phyloP scores from a whole-genome alignment of 768 basidiomycete species.

The Pluteus cervinus region DNA sequence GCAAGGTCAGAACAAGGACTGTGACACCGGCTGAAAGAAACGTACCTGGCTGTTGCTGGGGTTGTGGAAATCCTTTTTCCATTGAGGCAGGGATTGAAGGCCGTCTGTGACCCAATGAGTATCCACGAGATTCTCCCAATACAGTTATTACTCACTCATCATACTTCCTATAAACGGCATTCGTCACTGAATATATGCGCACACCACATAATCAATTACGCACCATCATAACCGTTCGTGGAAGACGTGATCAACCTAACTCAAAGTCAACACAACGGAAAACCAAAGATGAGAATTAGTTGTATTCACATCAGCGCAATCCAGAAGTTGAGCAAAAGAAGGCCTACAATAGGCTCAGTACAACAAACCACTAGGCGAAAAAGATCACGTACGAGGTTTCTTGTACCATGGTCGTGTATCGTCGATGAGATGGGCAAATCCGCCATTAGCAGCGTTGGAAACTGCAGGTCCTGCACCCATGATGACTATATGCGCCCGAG shows the following conservation, averaged over 20 bases:
- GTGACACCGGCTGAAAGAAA: no score
- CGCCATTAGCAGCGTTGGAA: constrained; percentile 18
- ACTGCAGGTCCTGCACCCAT: constrained; percentile 45
- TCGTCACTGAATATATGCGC: constrained; percentile 1
- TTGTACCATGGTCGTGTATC: constrained; percentile 52
- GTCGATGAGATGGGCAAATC: constrained; percentile 42
- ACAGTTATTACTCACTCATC: constrained; percentile 37
- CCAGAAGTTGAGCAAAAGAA: constrained; percentile 50
- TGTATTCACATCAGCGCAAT: constrained; percentile 44
- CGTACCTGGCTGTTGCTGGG: constrained; percentile 38
- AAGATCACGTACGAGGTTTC: constrained; percentile 37
- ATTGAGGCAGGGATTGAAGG: constrained; percentile 50
- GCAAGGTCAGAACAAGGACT: neutral
- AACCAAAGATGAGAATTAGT: neutral
- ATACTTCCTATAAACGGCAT: constrained; percentile 36
- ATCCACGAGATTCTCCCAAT: no score
- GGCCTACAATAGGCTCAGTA: constrained; percentile 21
- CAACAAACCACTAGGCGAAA: neutral
- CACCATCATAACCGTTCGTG: constrained; percentile 52
- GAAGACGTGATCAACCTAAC: constrained; percentile 53
- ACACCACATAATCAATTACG: constrained; percentile 24
- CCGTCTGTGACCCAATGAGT: constrained; percentile 27
- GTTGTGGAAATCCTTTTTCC: constrained; percentile 46
- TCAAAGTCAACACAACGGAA: neutral
- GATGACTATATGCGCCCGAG: constrained; percentile 9